phyloP scores from a whole-genome alignment of 768 basidiomycete genomes.

The Boletus patriciae region DNA sequence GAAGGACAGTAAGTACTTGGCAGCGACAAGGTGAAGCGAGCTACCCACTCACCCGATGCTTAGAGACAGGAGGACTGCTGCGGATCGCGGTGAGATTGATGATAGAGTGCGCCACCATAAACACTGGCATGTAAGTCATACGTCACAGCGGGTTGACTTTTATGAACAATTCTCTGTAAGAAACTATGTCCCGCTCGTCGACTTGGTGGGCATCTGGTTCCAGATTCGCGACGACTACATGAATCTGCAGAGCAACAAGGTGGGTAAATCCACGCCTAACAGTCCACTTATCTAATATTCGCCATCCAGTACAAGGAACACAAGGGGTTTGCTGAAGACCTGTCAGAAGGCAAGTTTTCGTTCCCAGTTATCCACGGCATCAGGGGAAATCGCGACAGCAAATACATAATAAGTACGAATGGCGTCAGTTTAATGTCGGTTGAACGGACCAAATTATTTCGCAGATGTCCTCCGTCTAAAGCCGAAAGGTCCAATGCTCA shows the following conservation, averaged over 20 bases:
- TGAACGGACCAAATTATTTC: not conserved
- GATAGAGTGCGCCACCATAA: conserved; percentile 80
- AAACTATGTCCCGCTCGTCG: conserved; percentile 56
- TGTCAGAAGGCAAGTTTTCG: conserved; percentile 96
- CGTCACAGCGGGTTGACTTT: not conserved
- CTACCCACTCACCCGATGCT: not conserved
- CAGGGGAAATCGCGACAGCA: conserved; percentile 70
- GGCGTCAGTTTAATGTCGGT: not conserved
- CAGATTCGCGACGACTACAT: conserved; percentile 61
- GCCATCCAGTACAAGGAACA: conserved; percentile 69
- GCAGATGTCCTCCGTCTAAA: conserved; percentile 91
- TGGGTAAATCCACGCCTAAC: not conserved
- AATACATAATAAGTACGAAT: conserved; percentile 80
- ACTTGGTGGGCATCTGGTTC: conserved; percentile 57
- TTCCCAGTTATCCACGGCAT: conserved; percentile 96
- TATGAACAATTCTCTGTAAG: conserved; percentile 23
- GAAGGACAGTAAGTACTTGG: conserved; percentile 70
- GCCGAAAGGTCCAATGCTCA: conserved; percentile 77
- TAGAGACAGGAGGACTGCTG: conserved; percentile 94
- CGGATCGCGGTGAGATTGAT: conserved; percentile 91
- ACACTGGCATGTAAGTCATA: conserved; percentile 52
- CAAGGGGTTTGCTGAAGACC: conserved; percentile 90
- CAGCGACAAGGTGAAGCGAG: not conserved
- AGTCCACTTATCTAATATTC: not conserved
- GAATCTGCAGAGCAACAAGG: conserved; percentile 29